These are phyloP conservation scores for Phytopythium helicoides DNA, from an alignment of 352 stramenopile species.

Conservation along the genomic window DNA sequence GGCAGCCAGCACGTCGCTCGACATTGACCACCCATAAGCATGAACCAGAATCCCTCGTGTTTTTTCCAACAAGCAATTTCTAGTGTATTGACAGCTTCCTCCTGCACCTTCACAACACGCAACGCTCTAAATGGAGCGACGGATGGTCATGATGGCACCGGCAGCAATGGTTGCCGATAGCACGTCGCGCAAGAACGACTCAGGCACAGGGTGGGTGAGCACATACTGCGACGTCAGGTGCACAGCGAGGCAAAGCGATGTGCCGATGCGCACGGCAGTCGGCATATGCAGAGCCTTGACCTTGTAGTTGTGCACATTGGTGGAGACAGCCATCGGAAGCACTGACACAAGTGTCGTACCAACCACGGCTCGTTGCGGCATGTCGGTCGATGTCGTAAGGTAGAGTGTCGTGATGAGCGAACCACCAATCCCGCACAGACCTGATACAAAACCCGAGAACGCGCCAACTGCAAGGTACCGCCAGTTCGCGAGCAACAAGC, in stretches of 20 bases:
- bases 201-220: conserved; percentile 11
- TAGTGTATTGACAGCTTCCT: no score
- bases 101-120: no score
- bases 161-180: conserved; percentile 7
- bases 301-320: conserved; percentile 22
- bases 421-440: conserved; percentile 21
- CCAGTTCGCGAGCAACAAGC: conserved; percentile 12
- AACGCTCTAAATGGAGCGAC: conserved; percentile 6
- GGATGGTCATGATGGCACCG: conserved; percentile 14
- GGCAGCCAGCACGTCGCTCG: no score
- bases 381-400: conserved; percentile 22
- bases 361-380: conserved; percentile 17
- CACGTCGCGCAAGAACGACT: conserved; percentile 13
- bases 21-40: no score
- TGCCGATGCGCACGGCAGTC: conserved; percentile 18
- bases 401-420: conserved; percentile 29
- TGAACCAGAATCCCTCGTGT: no score
- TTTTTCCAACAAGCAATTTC: no score
- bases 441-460: conserved; percentile 24
- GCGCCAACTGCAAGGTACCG: conserved; percentile 16
- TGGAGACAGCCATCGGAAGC: conserved; percentile 17
- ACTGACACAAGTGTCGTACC: conserved; percentile 24
- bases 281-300: conserved; percentile 18
- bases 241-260: conserved; percentile 13
- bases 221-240: conserved; percentile 25